Evolutionary conservation across 1,284 basidiomycete genomes (phyloP).

Genomic region (Inonotus obliquus): DNA sequence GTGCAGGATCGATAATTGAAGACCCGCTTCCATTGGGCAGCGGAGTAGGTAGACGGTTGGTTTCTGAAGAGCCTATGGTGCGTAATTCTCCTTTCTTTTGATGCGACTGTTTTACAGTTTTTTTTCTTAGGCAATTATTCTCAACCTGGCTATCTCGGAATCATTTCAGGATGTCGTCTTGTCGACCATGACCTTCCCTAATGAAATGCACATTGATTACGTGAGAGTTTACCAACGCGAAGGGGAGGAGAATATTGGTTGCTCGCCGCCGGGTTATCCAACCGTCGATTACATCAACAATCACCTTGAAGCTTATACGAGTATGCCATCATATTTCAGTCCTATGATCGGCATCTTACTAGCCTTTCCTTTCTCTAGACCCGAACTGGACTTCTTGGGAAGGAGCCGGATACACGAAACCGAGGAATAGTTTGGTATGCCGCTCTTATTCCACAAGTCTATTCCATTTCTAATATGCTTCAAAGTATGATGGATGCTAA

Average conservation of each 20-base stretch:
- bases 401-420: conserved; percentile 17
- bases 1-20: conserved; percentile 49
- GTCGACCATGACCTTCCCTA: conserved; percentile 40
- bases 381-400: conserved; percentile 20
- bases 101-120: neutral
- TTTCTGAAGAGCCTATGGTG: conserved; percentile 54
- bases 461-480: neutral
- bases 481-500: conserved; percentile 8
- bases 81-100: conserved; percentile 20
- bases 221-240: conserved; percentile 53
- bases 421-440: conserved; percentile 21
- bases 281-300: conserved; percentile 46
- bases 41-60: conserved; percentile 48
- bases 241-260: conserved; percentile 44
- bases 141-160: conserved; percentile 38
- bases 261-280: conserved; percentile 48
- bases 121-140: conserved; percentile 32
- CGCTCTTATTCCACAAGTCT: neutral
- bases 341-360: neutral
- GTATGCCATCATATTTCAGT: conserved; percentile 11
- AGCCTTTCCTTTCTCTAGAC: conserved; percentile 8
- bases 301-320: conserved; percentile 24
- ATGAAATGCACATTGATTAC: conserved; percentile 52
- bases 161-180: conserved; percentile 50
- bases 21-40: conserved; percentile 42